Percentiles rank a stretch among this genome's conserved stretches.
Conservation (phyloP, 2,329 filamentous ascomycete genomes). For the Colletotrichum gigasporum region DNA sequence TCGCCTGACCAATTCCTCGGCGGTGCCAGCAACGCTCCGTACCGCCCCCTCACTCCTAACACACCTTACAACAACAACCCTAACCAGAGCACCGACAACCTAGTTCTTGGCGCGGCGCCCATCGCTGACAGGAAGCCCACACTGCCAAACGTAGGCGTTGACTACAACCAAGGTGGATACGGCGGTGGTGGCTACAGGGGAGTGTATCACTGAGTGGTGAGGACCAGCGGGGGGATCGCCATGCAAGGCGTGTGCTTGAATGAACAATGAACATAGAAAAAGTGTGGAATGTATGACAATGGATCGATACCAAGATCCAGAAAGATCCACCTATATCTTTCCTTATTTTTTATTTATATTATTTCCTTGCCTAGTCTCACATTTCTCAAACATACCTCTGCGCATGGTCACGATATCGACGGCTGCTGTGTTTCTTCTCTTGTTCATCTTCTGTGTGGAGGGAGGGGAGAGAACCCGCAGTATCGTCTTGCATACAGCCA, state of each 20-base stretch:
- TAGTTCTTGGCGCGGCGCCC: constrained; percentile 52
- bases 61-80: constrained; percentile 34
- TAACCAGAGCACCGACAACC: constrained; percentile 47
- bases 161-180: constrained; percentile 18
- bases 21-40: constrained; percentile 32
- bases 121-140: constrained; percentile 45
- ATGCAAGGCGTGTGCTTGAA: not conserved
- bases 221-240: not conserved
- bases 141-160: constrained; percentile 37
- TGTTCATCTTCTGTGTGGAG: not conserved
- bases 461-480: not conserved
- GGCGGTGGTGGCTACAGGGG: constrained; percentile 30
- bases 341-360: constrained; percentile 32
- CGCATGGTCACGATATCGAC: constrained; percentile 26
- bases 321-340: constrained; percentile 30
- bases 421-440: constrained; percentile 13
- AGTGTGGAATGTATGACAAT: too few relatives aligned
- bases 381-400: constrained; percentile 20
- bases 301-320: constrained; percentile 19
- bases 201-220: constrained; percentile 19
- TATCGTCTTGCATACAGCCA: not conserved
- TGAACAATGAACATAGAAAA: too few relatives aligned
- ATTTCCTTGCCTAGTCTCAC: constrained; percentile 20
- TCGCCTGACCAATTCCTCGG: constrained; percentile 45
- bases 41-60: constrained; percentile 50